These are phyloP conservation scores for Botryotinia globosa DNA, from an alignment of 2,329 filamentous ascomycete genomes.

Conservation along the genomic window DNA sequence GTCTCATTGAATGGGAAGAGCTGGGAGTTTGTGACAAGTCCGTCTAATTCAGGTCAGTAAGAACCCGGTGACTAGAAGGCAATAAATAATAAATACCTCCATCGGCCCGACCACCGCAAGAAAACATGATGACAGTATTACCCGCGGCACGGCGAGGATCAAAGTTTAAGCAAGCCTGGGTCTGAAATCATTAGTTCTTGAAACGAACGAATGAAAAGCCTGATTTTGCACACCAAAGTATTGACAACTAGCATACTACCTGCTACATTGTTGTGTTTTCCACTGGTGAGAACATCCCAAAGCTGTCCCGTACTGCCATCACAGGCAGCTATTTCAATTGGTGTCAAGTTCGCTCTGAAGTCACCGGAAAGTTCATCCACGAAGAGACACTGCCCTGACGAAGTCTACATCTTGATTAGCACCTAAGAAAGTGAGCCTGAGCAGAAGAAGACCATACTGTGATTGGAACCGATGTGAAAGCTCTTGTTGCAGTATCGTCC, in stretches of 20 bases:
- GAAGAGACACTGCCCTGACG: conserved; percentile 44
- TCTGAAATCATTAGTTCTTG: conserved; percentile 35
- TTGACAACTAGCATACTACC: conserved; percentile 51
- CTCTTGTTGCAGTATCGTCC: conserved; percentile 44
- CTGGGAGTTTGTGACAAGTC: conserved; percentile 18
- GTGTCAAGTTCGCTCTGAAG: conserved; percentile 46
- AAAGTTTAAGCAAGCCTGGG: conserved; percentile 57
- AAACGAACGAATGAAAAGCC: background rate
- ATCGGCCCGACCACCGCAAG: conserved; percentile 21
- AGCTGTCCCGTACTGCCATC: conserved; percentile 42
- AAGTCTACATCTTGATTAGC: conserved; percentile 23
- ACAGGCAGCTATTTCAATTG: conserved; percentile 43
- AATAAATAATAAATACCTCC: conserved; percentile 9
- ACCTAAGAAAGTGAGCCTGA: background rate
- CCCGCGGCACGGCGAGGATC: conserved; percentile 51
- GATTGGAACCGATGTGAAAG: conserved; percentile 43
- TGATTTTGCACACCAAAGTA: conserved; percentile 43
- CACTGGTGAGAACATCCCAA: conserved; percentile 47
- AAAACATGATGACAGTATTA: conserved; percentile 55
- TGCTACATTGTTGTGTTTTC: conserved; percentile 49
- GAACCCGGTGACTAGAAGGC: background rate
- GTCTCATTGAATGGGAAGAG: conserved; percentile 20
- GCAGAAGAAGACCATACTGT: conserved; percentile 36
- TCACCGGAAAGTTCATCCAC: conserved; percentile 47
- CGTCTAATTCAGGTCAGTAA: conserved; percentile 1